These are phyloP conservation scores for Aspergillus pseudonomiae DNA, from an alignment of 2,329 filamentous ascomycete species.

Conservation along the genomic window DNA sequence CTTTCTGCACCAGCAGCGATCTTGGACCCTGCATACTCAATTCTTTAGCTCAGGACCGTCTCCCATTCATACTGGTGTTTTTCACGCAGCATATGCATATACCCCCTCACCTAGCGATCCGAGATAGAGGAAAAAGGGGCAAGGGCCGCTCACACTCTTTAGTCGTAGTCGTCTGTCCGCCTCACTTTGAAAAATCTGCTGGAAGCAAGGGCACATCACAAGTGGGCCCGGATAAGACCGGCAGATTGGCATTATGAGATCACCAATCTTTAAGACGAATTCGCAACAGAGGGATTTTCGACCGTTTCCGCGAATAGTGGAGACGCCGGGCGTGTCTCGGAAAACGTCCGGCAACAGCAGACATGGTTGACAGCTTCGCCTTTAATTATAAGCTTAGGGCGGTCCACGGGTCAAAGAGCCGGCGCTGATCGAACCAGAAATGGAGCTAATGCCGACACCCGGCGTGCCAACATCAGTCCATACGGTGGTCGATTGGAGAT, in stretches of 20 bases:
- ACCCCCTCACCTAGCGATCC: neutral
- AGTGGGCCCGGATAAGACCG: neutral
- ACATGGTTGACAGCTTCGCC: neutral
- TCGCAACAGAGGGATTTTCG: neutral
- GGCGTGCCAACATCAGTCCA: neutral
- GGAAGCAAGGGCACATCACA: neutral
- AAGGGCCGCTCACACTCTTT: neutral
- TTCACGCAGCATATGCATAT: neutral
- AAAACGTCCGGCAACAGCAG: neutral
- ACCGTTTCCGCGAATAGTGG: neutral
- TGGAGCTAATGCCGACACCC: neutral
- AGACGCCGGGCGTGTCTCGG: neutral
- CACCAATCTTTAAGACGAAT: too few relatives aligned
- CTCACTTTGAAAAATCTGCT: neutral
- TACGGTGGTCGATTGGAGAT: neutral
- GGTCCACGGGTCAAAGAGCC: neutral
- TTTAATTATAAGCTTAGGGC: conserved; percentile 4
- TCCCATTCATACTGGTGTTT: neutral
- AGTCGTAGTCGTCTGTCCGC: neutral
- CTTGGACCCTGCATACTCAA: neutral
- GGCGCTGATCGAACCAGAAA: conserved; percentile 1
- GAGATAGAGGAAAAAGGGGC: neutral
- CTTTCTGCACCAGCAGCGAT: neutral
- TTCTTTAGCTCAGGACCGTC: neutral
- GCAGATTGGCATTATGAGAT: neutral